Conservation (phyloP, 78 protist species). For the Dictyostelium intermedium region DNA sequence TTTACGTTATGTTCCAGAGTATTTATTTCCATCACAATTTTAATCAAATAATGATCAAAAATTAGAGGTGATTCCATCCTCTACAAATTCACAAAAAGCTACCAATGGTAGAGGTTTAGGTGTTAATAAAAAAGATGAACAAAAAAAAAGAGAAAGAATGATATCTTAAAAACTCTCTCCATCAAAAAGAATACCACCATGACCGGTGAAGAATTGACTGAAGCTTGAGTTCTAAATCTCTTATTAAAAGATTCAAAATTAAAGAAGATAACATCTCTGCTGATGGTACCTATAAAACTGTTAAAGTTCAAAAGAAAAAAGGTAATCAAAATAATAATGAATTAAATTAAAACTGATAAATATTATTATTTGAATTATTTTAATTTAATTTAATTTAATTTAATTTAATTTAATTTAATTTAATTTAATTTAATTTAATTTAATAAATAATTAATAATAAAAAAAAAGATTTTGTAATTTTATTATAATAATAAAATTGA, state of each 20-base stretch:
- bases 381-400: too few relatives aligned
- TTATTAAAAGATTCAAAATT: conserved; percentile 7
- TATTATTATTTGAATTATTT: too few relatives aligned
- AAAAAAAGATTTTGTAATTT: too few relatives aligned
- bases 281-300: conserved; percentile 32
- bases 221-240: neutral
- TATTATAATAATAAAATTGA: too few relatives aligned
- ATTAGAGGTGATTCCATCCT: conserved; percentile 35
- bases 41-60: neutral
- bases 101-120: conserved; percentile 50
- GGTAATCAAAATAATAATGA: neutral
- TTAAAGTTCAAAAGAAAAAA: conserved; percentile 89
- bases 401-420: too few relatives aligned
- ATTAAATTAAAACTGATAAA: too few relatives aligned
- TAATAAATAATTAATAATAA: too few relatives aligned
- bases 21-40: conserved; percentile 61
- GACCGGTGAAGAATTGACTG: neutral
- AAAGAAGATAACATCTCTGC: neutral
- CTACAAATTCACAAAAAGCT: neutral
- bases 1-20: conserved; percentile 56
- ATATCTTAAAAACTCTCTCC: conserved; percentile 4
- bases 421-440: too few relatives aligned
- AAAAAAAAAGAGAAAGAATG: conserved; percentile 43
- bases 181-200: neutral
- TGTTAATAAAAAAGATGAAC: neutral